A percentile compares a stretch with the other conserved stretches of the same genome.
phyloP scores from a whole-genome alignment of 352 stramenopile genomes.

The Albugo candida region DNA sequence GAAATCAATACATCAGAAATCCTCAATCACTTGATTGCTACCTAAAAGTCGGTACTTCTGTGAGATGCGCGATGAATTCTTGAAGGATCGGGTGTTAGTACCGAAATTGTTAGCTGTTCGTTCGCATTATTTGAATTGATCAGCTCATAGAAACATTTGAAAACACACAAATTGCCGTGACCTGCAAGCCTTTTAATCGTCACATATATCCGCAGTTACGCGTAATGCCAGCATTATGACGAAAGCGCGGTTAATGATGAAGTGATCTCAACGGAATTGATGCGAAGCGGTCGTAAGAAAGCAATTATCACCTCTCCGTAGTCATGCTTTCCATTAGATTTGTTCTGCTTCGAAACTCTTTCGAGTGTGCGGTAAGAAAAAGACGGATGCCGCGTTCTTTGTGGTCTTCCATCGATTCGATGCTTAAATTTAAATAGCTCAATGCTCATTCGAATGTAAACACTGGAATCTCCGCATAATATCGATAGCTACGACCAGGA shows the following conservation, averaged over 20 bases:
- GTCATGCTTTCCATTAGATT: conserved; percentile 25
- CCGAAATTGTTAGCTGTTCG: conserved; percentile 39
- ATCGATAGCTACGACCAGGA: conserved; percentile 81
- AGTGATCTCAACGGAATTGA: conserved; percentile 33
- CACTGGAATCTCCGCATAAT: conserved; percentile 76
- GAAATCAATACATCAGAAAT: too few relatives aligned
- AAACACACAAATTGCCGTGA: conserved; percentile 25
- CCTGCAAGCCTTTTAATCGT: conserved; percentile 24
- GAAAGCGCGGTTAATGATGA: conserved; percentile 51
- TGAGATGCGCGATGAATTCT: conserved; percentile 22
- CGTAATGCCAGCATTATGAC: conserved; percentile 16
- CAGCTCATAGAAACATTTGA: conserved; percentile 51
- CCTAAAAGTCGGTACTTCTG: too few relatives aligned
- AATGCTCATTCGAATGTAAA: conserved; percentile 81
- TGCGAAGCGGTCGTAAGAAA: conserved; percentile 42
- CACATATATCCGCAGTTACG: conserved; percentile 23
- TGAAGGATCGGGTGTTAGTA: conserved; percentile 24
- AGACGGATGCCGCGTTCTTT: not conserved
- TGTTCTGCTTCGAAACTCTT: not conserved
- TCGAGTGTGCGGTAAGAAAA: not conserved
- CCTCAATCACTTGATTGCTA: too few relatives aligned
- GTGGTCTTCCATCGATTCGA: conserved; percentile 1
- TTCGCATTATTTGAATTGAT: conserved; percentile 49
- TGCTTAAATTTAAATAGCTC: conserved; percentile 74
- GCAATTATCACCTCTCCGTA: conserved; percentile 62